Base-by-base conservation (phyloP, 148 eudicot genomes). In the Rhododendron ferrugineum region DNA sequence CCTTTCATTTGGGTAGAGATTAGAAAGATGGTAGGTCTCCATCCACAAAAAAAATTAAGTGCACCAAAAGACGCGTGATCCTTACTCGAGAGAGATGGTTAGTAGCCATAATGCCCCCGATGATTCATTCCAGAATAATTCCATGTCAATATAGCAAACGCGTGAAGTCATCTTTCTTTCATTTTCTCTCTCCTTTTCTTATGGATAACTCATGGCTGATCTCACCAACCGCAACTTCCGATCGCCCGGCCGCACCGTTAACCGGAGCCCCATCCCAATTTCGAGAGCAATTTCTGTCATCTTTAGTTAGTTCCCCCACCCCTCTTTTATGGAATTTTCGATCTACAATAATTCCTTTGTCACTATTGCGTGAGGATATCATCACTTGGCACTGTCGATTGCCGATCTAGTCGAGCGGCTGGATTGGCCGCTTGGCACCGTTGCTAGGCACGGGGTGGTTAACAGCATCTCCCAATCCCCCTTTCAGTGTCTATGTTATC, bases 311-410 rank as follows among this genome's bases (percentile, higher is more conserved):
- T n/a, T n/a, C n/a, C n/a, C n/a, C n/a, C n/a, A n/a, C n/a, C n/a
- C n/a, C n/a, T n/a, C 37, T 50, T 79, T 20, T 8, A 28, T 14
- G 1, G 62, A 30, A 79, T 79, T 79, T 79, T 34, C n/a, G 11
- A 40, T 40, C 44, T 40, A 6, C 44, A 6, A 40, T 6, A 20
- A 23, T 75, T 28, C 26, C 47, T 46, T 54, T 70, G 49, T 68
- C 77, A 70, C 34, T 37, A 44, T 30, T 83, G 78, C 85, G 85
- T 70, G 44, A 46, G 34, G 60, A 46, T 44, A 83, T 70, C 85
- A 83, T 83, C 85, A 83, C 79, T 4, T 47, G 49, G 28, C 78
- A 83, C 85, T 83, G 22, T n/a, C n/a, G n/a, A n/a, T n/a, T n/a
- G n/a, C n/a, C n/a, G n/a, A n/a, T n/a, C n/a, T n/a, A n/a, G 6